phyloP scores from a whole-genome alignment of 345 rosid genomes.

The Boechera retrofracta region DNA sequence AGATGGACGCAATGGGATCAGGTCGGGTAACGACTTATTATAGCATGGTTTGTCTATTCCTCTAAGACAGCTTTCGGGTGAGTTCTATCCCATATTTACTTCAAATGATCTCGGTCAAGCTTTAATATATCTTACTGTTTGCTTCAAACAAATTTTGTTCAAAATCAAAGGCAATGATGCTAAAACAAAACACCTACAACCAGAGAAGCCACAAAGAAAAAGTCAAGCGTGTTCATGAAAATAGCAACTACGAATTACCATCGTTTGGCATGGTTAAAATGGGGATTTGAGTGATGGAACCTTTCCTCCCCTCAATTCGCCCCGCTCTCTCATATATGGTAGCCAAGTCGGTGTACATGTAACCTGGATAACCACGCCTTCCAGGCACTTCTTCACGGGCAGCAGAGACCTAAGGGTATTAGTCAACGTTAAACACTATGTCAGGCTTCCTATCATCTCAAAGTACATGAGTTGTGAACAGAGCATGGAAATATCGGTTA shows the following conservation, averaged over 20 bases:
- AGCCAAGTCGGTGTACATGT: slow-evolving; percentile 97
- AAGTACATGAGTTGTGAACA: slow-evolving; percentile 28
- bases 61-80: slow-evolving; percentile 12
- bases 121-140: slow-evolving; percentile 4
- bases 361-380: slow-evolving; percentile 97
- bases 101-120: slow-evolving; percentile 3
- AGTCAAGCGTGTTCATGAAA: not conserved
- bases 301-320: slow-evolving; percentile 87
- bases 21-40: not conserved
- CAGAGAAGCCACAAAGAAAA: slow-evolving; percentile 8
- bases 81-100: slow-evolving; percentile 16
- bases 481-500: not conserved
- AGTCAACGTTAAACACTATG: slow-evolving; percentile 8
- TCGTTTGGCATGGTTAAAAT: slow-evolving; percentile 97
- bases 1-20: slow-evolving; percentile 19
- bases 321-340: slow-evolving; percentile 94
- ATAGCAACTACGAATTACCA: slow-evolving; percentile 52
- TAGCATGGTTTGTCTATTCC: slow-evolving; percentile 16
- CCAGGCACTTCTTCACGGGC: slow-evolving; percentile 98
- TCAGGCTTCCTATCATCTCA: slow-evolving; percentile 21
- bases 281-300: slow-evolving; percentile 93
- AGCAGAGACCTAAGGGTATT: slow-evolving; percentile 72
- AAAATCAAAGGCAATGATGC: slow-evolving; percentile 4
- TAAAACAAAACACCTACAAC: slow-evolving; percentile 15
- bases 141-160: not conserved